Percentiles rank a stretch among this genome's conserved stretches.
These are phyloP conservation scores for Botryotinia convoluta DNA, from an alignment of 2,329 filamentous ascomycete genomes.

Conservation along the genomic window DNA sequence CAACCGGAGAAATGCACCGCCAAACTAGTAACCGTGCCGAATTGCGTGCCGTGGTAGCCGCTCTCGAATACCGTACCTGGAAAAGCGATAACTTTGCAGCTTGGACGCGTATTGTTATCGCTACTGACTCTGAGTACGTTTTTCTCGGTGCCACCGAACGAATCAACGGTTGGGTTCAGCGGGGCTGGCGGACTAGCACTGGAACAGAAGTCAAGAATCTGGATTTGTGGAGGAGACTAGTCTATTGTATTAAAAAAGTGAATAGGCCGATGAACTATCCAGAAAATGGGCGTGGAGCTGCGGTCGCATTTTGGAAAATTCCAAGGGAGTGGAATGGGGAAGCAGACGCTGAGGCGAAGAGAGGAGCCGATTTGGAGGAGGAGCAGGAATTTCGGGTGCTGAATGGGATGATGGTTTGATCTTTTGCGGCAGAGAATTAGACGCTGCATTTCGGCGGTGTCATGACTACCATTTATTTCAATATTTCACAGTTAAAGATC, in stretches of 20 bases:
- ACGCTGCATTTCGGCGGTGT: not conserved
- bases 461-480: not conserved
- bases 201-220: constrained; percentile 45
- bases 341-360: not conserved
- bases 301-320: not conserved
- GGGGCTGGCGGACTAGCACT: constrained; percentile 44
- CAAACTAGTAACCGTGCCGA: constrained; percentile 55
- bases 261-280: too few relatives aligned
- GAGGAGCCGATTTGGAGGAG: not conserved
- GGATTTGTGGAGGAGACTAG: not conserved
- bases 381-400: not conserved
- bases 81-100: constrained; percentile 23
- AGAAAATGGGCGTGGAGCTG: not conserved
- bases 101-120: constrained; percentile 49
- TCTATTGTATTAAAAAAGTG: not conserved
- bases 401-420: not conserved
- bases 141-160: constrained; percentile 45
- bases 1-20: not conserved
- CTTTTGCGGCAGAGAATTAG: not conserved
- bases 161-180: constrained; percentile 44
- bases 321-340: not conserved
- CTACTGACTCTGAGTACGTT: constrained; percentile 53
- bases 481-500: not conserved
- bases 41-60: constrained; percentile 52
- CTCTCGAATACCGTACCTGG: constrained; percentile 40